Conservation (phyloP, 192 early-diverging fungal genomes). For the Haplosporangium gracile region DNA sequence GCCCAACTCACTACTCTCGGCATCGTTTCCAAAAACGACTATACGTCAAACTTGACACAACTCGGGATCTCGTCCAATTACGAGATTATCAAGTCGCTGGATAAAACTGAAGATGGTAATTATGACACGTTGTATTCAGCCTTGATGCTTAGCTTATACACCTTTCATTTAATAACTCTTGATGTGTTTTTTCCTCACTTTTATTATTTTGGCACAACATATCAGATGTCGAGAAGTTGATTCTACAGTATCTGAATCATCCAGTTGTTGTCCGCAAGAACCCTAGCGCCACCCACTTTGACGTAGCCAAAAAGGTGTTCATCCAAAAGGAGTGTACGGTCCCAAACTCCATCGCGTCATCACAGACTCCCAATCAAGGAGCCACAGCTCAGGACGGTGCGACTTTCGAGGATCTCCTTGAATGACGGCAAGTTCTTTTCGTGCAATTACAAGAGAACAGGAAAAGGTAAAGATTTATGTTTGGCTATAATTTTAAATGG, state of each 20-base stretch:
- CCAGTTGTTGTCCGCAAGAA: not conserved
- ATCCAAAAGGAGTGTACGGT: not conserved
- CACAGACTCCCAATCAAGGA: not conserved
- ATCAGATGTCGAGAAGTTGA: not conserved
- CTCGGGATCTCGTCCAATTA: too few species aligned
- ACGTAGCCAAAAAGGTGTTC: not conserved
- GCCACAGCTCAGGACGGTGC: not conserved
- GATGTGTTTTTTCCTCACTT: too few species aligned
- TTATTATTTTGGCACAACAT: not conserved
- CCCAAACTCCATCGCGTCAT: not conserved
- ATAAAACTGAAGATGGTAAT: too few species aligned
- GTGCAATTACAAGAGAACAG: not conserved
- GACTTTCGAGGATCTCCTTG: not conserved
- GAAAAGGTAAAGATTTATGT: not conserved
- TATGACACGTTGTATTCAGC: too few species aligned
- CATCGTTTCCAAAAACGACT: constrained; percentile 8
- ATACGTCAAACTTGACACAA: too few species aligned
- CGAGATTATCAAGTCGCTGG: too few species aligned
- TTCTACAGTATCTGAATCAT: not conserved
- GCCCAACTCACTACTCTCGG: not conserved
- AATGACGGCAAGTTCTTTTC: not conserved
- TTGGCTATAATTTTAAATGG: too few species aligned
- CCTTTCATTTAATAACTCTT: too few species aligned
- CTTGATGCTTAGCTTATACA: too few species aligned
- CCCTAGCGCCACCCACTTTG: not conserved